These are phyloP conservation scores for Plectosphaerella cucumerina DNA, from an alignment of 2,329 filamentous ascomycete genomes.

Conservation along the genomic window DNA sequence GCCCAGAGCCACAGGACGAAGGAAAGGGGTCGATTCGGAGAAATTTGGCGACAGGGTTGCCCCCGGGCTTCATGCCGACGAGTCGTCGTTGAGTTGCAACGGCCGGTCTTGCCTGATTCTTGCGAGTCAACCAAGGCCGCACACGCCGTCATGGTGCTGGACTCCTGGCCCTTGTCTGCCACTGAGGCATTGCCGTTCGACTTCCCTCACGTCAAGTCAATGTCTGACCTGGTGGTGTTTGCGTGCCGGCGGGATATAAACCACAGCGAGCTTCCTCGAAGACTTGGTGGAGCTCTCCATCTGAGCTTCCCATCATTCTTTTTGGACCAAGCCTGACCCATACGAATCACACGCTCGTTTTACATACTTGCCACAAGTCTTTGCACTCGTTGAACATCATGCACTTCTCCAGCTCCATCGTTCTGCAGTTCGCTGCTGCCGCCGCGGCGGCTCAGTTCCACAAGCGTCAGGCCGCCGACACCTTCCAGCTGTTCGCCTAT, in stretches of 20 bases:
- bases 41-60: too few relatives aligned
- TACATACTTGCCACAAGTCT: too few relatives aligned
- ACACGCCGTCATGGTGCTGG: too few relatives aligned
- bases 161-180: not conserved
- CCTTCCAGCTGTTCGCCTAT: conserved; percentile 22
- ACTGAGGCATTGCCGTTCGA: too few relatives aligned
- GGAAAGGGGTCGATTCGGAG: too few relatives aligned
- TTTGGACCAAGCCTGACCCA: not conserved
- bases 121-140: not conserved
- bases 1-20: too few relatives aligned
- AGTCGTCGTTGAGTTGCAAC: too few relatives aligned
- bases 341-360: not conserved
- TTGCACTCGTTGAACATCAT: not conserved
- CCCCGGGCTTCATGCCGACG: too few relatives aligned
- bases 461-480: conserved; percentile 9
- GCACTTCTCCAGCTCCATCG: not conserved
- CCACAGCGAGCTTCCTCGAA: not conserved
- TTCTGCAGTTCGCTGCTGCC: conserved; percentile 5
- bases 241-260: not conserved
- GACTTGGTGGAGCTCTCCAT: not conserved
- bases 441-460: conserved; percentile 5
- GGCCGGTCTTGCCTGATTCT: not conserved
- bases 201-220: too few relatives aligned
- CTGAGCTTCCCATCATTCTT: not conserved
- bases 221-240: too few relatives aligned